Conservation (phyloP, 2,329 filamentous ascomycete species). For the Colletotrichum sp. region DNA sequence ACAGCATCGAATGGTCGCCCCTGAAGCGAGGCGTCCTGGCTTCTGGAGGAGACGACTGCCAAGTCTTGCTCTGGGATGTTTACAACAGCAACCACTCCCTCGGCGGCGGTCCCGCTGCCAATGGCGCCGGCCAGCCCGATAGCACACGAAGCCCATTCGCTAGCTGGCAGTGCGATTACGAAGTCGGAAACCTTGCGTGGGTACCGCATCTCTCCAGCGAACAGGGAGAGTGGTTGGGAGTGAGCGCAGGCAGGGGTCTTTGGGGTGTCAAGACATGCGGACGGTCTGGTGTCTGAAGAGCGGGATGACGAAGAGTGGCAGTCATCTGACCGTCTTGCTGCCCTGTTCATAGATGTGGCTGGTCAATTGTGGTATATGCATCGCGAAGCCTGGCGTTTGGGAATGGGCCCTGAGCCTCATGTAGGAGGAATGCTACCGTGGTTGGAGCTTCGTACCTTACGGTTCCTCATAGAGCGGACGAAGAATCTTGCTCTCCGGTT, state of each 20-base stretch:
- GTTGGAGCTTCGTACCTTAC: neutral
- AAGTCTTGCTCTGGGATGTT: slow-evolving; percentile 93
- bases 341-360: slow-evolving; percentile 20
- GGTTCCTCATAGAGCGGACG: neutral
- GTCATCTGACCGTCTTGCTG: neutral
- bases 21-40: slow-evolving; percentile 85
- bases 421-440: neutral
- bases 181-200: slow-evolving; percentile 86
- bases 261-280: slow-evolving; percentile 67
- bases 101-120: slow-evolving; percentile 43
- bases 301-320: slow-evolving; percentile 1
- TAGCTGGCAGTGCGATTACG: slow-evolving; percentile 85
- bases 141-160: slow-evolving; percentile 72
- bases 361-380: slow-evolving; percentile 21
- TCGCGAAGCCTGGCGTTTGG: slow-evolving; percentile 26
- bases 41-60: slow-evolving; percentile 88
- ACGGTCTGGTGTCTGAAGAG: slow-evolving; percentile 6
- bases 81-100: slow-evolving; percentile 65
- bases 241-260: slow-evolving; percentile 79
- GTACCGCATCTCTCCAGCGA: slow-evolving; percentile 75
- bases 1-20: slow-evolving; percentile 96
- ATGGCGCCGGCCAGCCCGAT: slow-evolving; percentile 56
- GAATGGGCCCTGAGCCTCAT: neutral
- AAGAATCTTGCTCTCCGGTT: neutral
- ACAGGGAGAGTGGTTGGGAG: slow-evolving; percentile 82